These are phyloP conservation scores for Pseudocercospora vitis DNA, from an alignment of 2,329 filamentous ascomycete species.

Conservation along the genomic window DNA sequence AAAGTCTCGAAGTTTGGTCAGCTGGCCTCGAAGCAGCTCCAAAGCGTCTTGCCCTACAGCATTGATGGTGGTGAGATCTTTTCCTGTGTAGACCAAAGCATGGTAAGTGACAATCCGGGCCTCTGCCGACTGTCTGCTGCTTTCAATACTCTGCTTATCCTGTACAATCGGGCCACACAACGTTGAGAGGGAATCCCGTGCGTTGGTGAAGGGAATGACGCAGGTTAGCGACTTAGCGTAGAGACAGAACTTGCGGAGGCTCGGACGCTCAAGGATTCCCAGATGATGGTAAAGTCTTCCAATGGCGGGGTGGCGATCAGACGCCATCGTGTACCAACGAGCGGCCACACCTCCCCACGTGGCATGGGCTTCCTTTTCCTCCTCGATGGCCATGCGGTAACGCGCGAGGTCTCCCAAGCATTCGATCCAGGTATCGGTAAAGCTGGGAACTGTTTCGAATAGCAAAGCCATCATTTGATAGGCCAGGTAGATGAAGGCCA, in stretches of 20 bases:
- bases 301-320: constrained; percentile 70
- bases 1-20: constrained; percentile 41
- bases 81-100: constrained; percentile 62
- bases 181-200: constrained; percentile 68
- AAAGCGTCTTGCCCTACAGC: constrained; percentile 53
- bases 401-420: constrained; percentile 83
- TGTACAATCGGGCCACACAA: constrained; percentile 58
- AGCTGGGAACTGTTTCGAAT: constrained; percentile 79
- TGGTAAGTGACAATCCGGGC: constrained; percentile 63
- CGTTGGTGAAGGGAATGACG: constrained; percentile 64
- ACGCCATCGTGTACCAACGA: constrained; percentile 82
- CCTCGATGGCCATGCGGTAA: constrained; percentile 90
- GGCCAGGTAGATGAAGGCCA: constrained; percentile 82
- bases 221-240: constrained; percentile 72
- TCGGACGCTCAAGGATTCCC: constrained; percentile 72
- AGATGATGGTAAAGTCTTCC: constrained; percentile 87
- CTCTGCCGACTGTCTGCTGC: constrained; percentile 52
- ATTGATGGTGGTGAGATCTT: constrained; percentile 50
- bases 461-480: constrained; percentile 88
- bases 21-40: constrained; percentile 56
- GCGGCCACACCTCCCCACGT: constrained; percentile 78
- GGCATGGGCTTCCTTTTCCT: constrained; percentile 67
- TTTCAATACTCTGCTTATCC: constrained; percentile 36
- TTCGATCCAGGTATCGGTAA: constrained; percentile 90
- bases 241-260: constrained; percentile 70